These are phyloP conservation scores for Aspergillus biplanus DNA, from an alignment of 495 filamentous ascomycete genomes.

Conservation along the genomic window DNA sequence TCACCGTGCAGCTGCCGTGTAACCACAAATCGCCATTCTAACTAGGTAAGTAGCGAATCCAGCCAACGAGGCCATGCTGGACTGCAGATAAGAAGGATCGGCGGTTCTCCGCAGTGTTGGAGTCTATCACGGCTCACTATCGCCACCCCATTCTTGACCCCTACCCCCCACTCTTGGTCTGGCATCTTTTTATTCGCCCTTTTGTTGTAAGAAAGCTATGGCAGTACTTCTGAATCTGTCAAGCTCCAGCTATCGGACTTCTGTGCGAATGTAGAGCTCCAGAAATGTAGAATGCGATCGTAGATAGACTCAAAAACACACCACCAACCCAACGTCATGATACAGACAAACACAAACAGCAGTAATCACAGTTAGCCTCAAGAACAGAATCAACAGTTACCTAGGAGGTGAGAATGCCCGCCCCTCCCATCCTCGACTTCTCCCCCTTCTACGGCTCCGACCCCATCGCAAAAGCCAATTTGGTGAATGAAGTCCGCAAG, in stretches of 20 bases:
- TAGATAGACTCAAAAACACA: constrained; percentile 4
- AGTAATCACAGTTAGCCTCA: neutral
- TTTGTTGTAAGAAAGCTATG: neutral
- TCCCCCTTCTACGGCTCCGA: constrained; percentile 39
- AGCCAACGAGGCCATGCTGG: neutral
- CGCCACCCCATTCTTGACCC: constrained; percentile 28
- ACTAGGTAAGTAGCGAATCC: constrained; percentile 13
- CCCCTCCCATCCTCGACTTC: constrained; percentile 43
- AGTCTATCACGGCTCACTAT: neutral
- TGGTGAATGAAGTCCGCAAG: constrained; percentile 35
- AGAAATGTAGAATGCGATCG: neutral
- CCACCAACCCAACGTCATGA: neutral
- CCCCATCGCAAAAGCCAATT: constrained; percentile 32
- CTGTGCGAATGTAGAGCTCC: constrained; percentile 16
- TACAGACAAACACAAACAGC: constrained; percentile 1
- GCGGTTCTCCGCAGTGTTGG: neutral
- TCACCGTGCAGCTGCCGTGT: constrained; percentile 10
- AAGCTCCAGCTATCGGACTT: constrained; percentile 23
- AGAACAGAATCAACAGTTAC: too few species aligned
- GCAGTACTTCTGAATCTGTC: neutral
- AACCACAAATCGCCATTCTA: neutral
- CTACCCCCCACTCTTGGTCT: constrained; percentile 24
- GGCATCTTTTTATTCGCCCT: neutral
- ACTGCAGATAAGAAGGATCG: neutral
- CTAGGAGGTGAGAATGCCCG: constrained; percentile 27